Evolutionary conservation across 768 basidiomycete species (phyloP), one percentile per base, ranked within the genome.

Genomic region (Mycena amicta): DNA sequence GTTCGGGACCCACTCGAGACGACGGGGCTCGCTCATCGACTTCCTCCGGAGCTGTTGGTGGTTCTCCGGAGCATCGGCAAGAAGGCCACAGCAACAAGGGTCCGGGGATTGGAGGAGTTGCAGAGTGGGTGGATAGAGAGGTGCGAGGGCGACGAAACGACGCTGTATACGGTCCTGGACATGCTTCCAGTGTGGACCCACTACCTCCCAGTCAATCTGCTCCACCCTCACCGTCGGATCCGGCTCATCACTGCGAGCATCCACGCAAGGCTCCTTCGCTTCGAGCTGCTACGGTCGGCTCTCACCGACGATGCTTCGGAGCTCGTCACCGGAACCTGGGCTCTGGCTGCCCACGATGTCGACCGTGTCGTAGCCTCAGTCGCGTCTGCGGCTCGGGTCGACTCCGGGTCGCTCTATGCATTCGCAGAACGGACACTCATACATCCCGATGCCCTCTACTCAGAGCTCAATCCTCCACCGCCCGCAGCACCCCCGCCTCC

Each of bases 121-220:
- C 81, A 84, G 64, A 68, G 75, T 6, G 80, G 70, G 2, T 93
- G 90, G 89, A 75, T 93, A 39, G 67, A 71, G 60, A 73, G 71
- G 46, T 79, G 79, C 37, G 74, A 74, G 15, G 77, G 77, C 16
- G 80, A 78, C 22, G 80, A 71, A 12, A 64, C 58, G n/a, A 52
- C 77, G 53, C 66, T 74, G 11, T 71, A 75, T 63, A 79, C 71
- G 51, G 69, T 75, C 63, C 78, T 83, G 23, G 78, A 86, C 55
- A 89, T 88, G 78, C 66, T 95, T 29, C 93, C 93, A 3, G 93
- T 96, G 55, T 98, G 95, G 95, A 75, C 93, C 30, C 92, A 97
- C 71, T 93, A 96, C 72, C 74, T 90, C n/a, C 87, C 95, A 0
- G 78, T 88, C 1, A 79, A 97, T 16, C 84, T 93, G 52, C 76